Conservation (phyloP, 2,329 filamentous ascomycete species). For the Aquanectria penicillioides region DNA sequence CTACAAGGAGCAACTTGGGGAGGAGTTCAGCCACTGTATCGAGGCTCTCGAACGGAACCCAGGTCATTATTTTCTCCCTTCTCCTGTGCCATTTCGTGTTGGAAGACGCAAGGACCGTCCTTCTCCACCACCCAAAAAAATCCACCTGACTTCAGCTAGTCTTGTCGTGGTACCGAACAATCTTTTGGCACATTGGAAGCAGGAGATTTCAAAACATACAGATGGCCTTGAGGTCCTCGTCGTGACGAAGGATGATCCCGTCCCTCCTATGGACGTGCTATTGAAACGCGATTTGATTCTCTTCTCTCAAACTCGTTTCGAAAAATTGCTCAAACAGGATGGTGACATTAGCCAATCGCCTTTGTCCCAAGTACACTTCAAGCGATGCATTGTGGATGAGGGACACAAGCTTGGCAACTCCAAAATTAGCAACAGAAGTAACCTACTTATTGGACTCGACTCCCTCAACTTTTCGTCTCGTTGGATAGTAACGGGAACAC, state of each 20-base stretch:
- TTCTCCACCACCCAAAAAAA: slow-evolving; percentile 52
- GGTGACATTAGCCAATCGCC: slow-evolving; percentile 60
- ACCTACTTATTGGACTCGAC: slow-evolving; percentile 62
- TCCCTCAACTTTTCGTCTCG: slow-evolving; percentile 73
- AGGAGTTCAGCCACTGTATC: slow-evolving; percentile 64
- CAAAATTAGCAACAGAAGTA: slow-evolving; percentile 63
- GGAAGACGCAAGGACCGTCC: slow-evolving; percentile 27
- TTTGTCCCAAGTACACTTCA: slow-evolving; percentile 79
- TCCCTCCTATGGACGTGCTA: slow-evolving; percentile 69
- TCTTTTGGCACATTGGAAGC: slow-evolving; percentile 83
- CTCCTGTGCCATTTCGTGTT: slow-evolving; percentile 48
- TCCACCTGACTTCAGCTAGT: slow-evolving; percentile 75
- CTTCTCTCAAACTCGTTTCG: slow-evolving; percentile 79
- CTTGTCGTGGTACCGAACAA: slow-evolving; percentile 86
- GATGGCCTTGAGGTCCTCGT: slow-evolving; percentile 71
- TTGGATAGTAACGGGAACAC: slow-evolving; percentile 93
- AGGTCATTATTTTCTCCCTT: slow-evolving; percentile 67
- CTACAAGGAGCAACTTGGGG: slow-evolving; percentile 54
- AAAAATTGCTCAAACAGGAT: slow-evolving; percentile 59
- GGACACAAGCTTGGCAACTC: slow-evolving; percentile 84
- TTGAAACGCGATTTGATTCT: slow-evolving; percentile 79
- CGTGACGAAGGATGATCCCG: slow-evolving; percentile 61
- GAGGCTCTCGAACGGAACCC: slow-evolving; percentile 66
- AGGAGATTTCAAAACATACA: slow-evolving; percentile 84
- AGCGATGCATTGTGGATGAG: slow-evolving; percentile 91